Conservation (phyloP, 768 basidiomycete species). For the Serendipita sp. region DNA sequence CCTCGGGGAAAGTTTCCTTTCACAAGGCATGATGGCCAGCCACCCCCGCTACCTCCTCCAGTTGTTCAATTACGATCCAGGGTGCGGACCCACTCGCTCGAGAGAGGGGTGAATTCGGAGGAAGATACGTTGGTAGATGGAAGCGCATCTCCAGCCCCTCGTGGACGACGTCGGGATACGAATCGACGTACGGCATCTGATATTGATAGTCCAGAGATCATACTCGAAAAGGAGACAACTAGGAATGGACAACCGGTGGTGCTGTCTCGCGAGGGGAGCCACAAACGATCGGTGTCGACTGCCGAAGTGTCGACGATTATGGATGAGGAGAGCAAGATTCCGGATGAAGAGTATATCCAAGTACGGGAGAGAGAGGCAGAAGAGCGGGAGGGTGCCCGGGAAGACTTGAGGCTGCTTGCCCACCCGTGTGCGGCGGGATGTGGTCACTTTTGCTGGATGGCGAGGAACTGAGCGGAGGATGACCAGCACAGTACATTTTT, state of each 20-base stretch:
- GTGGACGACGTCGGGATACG: constrained; percentile 1
- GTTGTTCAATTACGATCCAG: constrained; percentile 6
- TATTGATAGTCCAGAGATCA: not conserved
- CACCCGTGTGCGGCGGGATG: constrained; percentile 68
- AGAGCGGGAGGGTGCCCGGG: not conserved
- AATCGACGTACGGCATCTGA: not conserved
- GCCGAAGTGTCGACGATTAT: not conserved
- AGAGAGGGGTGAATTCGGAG: not conserved
- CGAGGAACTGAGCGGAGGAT: constrained; percentile 14
- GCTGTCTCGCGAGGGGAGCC: constrained; percentile 7
- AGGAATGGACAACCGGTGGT: constrained; percentile 11
- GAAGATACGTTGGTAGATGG: constrained; percentile 2
- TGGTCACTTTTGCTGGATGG: constrained; percentile 68
- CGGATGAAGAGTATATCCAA: not conserved
- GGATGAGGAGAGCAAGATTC: not conserved
- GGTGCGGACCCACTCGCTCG: not conserved
- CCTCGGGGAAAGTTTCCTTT: constrained; percentile 7
- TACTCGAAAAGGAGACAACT: not conserved
- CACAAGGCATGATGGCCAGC: constrained; percentile 13
- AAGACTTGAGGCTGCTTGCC: constrained; percentile 24
- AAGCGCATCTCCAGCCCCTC: constrained; percentile 16
- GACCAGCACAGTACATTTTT: not conserved
- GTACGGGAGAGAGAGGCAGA: not conserved
- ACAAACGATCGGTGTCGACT: not conserved
- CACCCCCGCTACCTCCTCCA: constrained; percentile 12